Evolutionary conservation across 345 rosid species (phyloP), one percentile per base, ranked within the genome.

Genomic region (Fremontodendron californicum): DNA sequence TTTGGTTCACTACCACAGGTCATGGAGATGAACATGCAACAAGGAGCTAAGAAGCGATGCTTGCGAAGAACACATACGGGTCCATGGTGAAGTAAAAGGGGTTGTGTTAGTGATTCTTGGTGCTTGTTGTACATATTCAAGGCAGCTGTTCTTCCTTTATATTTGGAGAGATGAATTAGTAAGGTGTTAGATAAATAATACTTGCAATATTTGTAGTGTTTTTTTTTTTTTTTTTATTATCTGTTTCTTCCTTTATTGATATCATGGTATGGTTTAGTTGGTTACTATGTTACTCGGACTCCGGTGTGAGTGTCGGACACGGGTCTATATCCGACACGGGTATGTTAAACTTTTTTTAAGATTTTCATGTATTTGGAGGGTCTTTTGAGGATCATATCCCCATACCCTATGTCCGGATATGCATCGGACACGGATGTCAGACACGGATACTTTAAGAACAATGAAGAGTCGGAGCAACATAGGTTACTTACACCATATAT

Each of bases 31-130:
- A 87, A 86, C 40, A 73, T 69, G 77, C 84, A 92, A 84, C 83
- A 76, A 79, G 93, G 87, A 64, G 77, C 62, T 7, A 90, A 91
- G 89, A 91, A 81, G 81, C 88, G 73, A 77, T 82, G 92, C 84
- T 82, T 94, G 87, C 85, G 94, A 81, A 83, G 97, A 84, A 89
- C 98, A 35, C 90, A 87, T 80, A 91, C 98, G 0, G 94, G 95
- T 79, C 98, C 97, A 21, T 94, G 97, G 99, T 96, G 87, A 90
- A 70, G 71, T 54, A 39, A 71, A 72, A 55, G 18, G 60, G 39
- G n/a, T 62, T 19, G 37, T 71, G 78, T 60, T 66, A 72, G 60
- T 72, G 79, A 75, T 78, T 82, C 64, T 60, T 77, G 49, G 73
- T 80, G 79, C 78, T 63, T 40, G 73, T 73, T 86, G 92, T 85